A percentile compares a stretch with the other conserved stretches of the same genome.
Conservation (phyloP, 176 grass and related monocot species). For the Puccinellia tenuiflora region DNA sequence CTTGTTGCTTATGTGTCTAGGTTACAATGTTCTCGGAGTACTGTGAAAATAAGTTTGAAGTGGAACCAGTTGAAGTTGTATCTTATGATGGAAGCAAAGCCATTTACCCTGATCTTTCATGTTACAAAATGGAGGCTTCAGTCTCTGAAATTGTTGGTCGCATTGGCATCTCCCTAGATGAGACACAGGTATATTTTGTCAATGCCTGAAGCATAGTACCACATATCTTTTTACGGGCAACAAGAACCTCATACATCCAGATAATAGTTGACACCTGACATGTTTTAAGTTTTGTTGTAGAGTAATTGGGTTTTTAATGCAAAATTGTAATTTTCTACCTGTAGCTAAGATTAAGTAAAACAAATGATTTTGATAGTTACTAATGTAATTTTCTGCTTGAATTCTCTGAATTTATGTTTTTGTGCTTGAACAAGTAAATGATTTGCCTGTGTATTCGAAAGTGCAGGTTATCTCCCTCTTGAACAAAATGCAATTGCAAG, state of each 20-base stretch:
- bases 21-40: conserved; percentile 95
- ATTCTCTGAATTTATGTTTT: conserved; percentile 1
- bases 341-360: conserved; percentile 14
- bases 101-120: conserved; percentile 78
- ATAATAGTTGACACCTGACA: not conserved
- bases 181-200: conserved; percentile 53
- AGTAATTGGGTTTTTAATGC: not conserved
- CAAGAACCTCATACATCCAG: not conserved
- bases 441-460: conserved; percentile 14
- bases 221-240: not conserved
- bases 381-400: not conserved
- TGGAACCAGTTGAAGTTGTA: conserved; percentile 87
- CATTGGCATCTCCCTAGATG: conserved; percentile 78
- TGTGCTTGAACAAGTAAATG: conserved; percentile 11
- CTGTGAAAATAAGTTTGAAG: conserved; percentile 86
- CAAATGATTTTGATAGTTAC: not conserved
- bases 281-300: not conserved
- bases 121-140: conserved; percentile 75
- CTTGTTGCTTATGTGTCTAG: conserved; percentile 42
- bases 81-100: conserved; percentile 56
- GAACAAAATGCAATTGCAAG: conserved; percentile 96
- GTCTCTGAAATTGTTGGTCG: conserved; percentile 72
- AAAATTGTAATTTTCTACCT: not conserved
- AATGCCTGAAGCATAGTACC: not conserved
- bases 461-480: conserved; percentile 74